These are phyloP conservation scores for Corniculantispora saksenae DNA, from an alignment of 2,329 filamentous ascomycete genomes.

Conservation along the genomic window DNA sequence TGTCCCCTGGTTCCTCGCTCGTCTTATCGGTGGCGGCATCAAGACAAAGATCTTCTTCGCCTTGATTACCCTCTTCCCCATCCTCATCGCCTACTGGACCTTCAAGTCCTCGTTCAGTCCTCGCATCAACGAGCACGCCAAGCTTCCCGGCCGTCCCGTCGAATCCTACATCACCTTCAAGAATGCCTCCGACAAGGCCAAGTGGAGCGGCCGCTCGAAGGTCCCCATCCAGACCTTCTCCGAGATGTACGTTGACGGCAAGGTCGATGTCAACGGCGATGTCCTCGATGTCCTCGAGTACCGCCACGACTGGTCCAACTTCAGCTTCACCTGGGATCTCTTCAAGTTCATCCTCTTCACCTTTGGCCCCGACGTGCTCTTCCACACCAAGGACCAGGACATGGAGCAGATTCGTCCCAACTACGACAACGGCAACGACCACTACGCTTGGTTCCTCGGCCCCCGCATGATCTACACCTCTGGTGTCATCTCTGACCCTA, in stretches of 20 bases:
- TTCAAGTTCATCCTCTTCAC: constrained; percentile 87
- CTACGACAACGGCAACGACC: constrained; percentile 97
- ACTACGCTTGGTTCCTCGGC: constrained; percentile 97
- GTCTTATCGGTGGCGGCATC: constrained; percentile 83
- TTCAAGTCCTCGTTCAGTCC: constrained; percentile 78
- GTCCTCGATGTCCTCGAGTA: constrained; percentile 87
- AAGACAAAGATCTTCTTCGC: constrained; percentile 87
- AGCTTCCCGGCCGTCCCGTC: constrained; percentile 79
- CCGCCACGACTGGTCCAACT: constrained; percentile 95
- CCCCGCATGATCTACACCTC: constrained; percentile 99
- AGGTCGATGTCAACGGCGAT: constrained; percentile 95
- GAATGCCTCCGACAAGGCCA: constrained; percentile 58
- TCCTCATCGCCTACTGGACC: constrained; percentile 82
- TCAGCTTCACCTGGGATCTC: constrained; percentile 82
- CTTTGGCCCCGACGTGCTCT: constrained; percentile 86
- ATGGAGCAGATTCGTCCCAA: constrained; percentile 97
- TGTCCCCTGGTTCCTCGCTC: constrained; percentile 78
- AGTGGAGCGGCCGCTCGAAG: constrained; percentile 76
- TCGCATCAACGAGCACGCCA: constrained; percentile 90
- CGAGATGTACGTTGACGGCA: constrained; percentile 95
- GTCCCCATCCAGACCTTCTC: constrained; percentile 93
- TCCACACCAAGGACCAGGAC: constrained; percentile 92
- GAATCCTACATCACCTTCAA: constrained; percentile 91
- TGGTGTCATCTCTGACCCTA: constrained; percentile 86
- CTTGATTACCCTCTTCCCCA: constrained; percentile 74